These are phyloP conservation scores for Trypethelium eluteriae DNA, from an alignment of 495 filamentous ascomycete species.

Conservation along the genomic window DNA sequence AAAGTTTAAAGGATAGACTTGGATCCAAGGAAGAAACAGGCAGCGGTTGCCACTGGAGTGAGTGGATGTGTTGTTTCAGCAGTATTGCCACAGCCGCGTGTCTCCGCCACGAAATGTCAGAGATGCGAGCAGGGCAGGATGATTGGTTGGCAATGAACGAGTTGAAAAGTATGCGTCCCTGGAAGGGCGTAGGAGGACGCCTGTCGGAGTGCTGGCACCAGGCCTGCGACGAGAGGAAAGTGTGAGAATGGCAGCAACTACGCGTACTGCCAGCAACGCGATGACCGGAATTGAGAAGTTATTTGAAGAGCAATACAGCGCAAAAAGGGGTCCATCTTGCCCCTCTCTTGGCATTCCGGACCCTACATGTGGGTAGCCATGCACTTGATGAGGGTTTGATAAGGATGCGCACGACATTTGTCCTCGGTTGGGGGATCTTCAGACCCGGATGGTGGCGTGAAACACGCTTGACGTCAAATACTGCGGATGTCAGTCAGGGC, in stretches of 20 bases:
- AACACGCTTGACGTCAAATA: conserved; percentile 10
- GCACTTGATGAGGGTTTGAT: not conserved
- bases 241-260: not conserved
- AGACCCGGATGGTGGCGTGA: not conserved
- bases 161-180: not conserved
- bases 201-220: not conserved
- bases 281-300: not conserved
- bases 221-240: not conserved
- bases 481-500: not conserved
- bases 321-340: not conserved
- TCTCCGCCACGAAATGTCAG: not conserved
- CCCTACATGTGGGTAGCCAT: not conserved
- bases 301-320: not conserved
- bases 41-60: not conserved
- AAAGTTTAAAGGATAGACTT: not conserved
- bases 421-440: not conserved
- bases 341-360: not conserved
- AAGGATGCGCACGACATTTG: not conserved
- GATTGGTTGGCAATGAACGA: not conserved
- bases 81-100: conserved; percentile 4
- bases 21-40: not conserved
- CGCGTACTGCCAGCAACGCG: not conserved
- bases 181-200: not conserved
- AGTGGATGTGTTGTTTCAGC: not conserved
- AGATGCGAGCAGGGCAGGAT: not conserved